Evolutionary conservation across 2,329 filamentous ascomycete genomes (phyloP).

Genomic region (Talaromyces islandicus): DNA sequence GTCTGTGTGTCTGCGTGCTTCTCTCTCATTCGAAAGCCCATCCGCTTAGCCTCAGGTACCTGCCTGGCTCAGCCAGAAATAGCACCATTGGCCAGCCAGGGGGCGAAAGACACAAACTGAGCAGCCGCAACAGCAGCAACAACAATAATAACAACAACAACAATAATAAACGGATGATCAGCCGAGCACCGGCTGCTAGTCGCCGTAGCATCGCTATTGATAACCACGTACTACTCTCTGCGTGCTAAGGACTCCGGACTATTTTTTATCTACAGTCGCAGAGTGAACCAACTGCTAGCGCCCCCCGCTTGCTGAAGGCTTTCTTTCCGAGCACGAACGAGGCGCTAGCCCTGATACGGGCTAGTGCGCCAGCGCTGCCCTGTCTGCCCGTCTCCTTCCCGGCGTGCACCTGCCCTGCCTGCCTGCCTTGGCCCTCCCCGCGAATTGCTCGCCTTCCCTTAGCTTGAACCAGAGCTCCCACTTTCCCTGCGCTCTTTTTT

Average conservation of each 20-base stretch:
- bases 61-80: background rate
- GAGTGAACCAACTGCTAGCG: background rate
- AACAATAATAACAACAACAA: background rate
- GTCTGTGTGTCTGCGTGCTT: background rate
- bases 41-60: slow-evolving; percentile 6
- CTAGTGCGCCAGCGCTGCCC: background rate
- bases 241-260: no score
- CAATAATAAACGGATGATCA: background rate
- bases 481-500: background rate
- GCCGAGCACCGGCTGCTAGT: background rate
- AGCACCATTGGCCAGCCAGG: background rate
- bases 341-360: background rate
- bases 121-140: no score
- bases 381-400: background rate
- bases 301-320: background rate
- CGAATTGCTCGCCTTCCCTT: slow-evolving; percentile 5
- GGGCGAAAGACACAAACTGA: background rate
- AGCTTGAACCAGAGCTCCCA: background rate
- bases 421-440: slow-evolving; percentile 3
- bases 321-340: background rate
- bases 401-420: background rate
- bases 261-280: background rate
- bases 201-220: background rate
- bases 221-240: no score
- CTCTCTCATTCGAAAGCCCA: background rate